These are phyloP conservation scores for Dendrobium nobile DNA, from an alignment of 106 monocot species.

Conservation along the genomic window DNA sequence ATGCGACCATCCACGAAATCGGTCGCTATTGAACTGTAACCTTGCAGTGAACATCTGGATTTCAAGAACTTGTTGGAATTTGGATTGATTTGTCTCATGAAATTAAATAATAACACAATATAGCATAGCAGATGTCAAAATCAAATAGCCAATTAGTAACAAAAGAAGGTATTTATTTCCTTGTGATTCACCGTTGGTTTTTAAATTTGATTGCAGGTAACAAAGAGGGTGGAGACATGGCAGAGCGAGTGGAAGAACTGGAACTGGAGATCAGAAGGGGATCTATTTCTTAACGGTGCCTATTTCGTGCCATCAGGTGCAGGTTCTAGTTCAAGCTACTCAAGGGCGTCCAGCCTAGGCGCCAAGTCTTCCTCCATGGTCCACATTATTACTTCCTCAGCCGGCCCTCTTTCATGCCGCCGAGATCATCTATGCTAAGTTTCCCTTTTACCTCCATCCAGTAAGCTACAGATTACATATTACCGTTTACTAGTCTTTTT, in stretches of 20 bases:
- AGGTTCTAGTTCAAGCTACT: background rate
- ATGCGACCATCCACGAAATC: too few species aligned
- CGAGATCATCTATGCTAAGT: background rate
- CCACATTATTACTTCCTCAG: background rate
- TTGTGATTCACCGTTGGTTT: too few species aligned
- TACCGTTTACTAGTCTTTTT: background rate
- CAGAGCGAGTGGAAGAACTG: background rate
- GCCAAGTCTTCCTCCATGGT: conserved; percentile 8
- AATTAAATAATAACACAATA: too few species aligned
- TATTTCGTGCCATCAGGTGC: conserved; percentile 3
- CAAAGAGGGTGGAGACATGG: background rate
- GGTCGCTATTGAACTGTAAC: too few species aligned
- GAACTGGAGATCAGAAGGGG: conserved; percentile 7
- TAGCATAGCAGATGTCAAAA: too few species aligned
- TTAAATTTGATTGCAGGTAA: background rate
- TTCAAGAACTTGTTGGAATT: too few species aligned
- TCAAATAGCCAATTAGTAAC: too few species aligned
- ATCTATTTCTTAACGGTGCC: conserved; percentile 6
- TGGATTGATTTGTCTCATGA: too few species aligned
- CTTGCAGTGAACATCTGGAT: too few species aligned
- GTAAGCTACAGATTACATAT: background rate
- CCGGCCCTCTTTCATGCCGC: conserved; percentile 6
- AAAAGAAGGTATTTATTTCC: too few species aligned
- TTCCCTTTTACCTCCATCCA: background rate
- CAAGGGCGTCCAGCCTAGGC: conserved; percentile 4